Evolutionary conservation across 495 filamentous ascomycete species (phyloP), one percentile per base, ranked within the genome.

Genomic region (Sphaerosporella brunnea): DNA sequence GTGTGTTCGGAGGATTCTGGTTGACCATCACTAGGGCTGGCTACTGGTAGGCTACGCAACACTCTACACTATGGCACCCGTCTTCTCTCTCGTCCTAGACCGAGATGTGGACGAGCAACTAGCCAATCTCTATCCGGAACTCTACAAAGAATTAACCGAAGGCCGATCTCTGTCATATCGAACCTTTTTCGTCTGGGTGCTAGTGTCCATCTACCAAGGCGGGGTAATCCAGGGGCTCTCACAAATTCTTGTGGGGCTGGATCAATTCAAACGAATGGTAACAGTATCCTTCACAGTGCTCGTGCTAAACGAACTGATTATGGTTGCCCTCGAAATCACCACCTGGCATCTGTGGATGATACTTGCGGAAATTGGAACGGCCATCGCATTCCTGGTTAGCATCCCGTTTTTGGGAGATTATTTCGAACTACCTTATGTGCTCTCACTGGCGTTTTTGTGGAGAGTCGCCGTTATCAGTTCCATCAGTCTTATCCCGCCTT

Each of bases 281-380:
- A 77, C 83, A 50, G 80, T 99, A 25, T 84, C 78, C 43, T 99
- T 88, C 62, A 92, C 88, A 0, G 84, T 82, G 3, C 76, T 99
- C 3, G 78, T 99, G 9, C 65, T 99, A 43, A 96, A 95, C 60
- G 92, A 99, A 61, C 70, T 99, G 44, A 71, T 88, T 39, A 99
- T 99, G 92, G 90, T 95, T 9, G 86, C 87, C 3, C 78, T 88
- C 35, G 83, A 94, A 54, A 79, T 99, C 55, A 93, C 84, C 8
- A 99, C 92, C 4, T 96, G 92, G 92, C 92, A 99, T 60, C 77
- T 78, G 36, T 72, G 93, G 49, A 99, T 96, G 90, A 77, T 92
- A 30, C 64, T 86, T 50, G 76, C 72, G 36, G 73, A 95, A 43
- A 49, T 93, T 2, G 86, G 84, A 1, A 99, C 92, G 0, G 74